Base-by-base conservation (phyloP, 169 alveolate genomes). In the Plasmodium chabaudi region DNA sequence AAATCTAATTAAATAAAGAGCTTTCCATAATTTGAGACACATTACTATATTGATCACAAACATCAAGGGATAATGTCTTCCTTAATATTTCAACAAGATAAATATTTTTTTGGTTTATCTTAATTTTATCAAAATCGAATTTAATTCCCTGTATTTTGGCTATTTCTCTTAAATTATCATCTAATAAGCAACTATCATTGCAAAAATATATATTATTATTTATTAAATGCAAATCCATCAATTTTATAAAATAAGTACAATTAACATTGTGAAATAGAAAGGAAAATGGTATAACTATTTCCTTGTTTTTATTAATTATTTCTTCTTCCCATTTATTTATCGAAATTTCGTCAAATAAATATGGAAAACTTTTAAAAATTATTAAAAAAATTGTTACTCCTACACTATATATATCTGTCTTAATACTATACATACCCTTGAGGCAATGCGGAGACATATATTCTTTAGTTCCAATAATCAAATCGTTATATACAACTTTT, bases 331-430 rank as follows among this genome's bases (percentile, higher is more conserved):
- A 79, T 79, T 67, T 79, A 47, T 57, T 65, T 44, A 67, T 34
- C 5, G 65, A 3, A 5, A 53, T 64, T 10, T 55, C 89, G 27
- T 79, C 89, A 67, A 79, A 79, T 46, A 65, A 25, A 13, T 79
- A 79, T 10, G 89, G 89, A 27, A 79, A 79, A 67, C 68, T 79
- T 47, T 79, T 79, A 79, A 79, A 79, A 67, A 79, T 55, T 12
- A 79, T 79, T 79, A 79, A 65, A 67, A 67, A 79, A 55, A 79
- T 67, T 17, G 89, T 79, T 27, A 79, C 89, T 9, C 89, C 89
- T 17, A 79, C 44, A 46, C 89, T 79, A 23, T 79, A 79, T 34
- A 79, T 79, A 46, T 79, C 89, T 27, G 89, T 79, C 42, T 46
- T 79, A 55, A 53, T 67, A 59, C 89, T 79, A 49, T 79, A 79